These are phyloP conservation scores for Mycena galericulata DNA, from an alignment of 768 basidiomycete species.

Conservation along the genomic window DNA sequence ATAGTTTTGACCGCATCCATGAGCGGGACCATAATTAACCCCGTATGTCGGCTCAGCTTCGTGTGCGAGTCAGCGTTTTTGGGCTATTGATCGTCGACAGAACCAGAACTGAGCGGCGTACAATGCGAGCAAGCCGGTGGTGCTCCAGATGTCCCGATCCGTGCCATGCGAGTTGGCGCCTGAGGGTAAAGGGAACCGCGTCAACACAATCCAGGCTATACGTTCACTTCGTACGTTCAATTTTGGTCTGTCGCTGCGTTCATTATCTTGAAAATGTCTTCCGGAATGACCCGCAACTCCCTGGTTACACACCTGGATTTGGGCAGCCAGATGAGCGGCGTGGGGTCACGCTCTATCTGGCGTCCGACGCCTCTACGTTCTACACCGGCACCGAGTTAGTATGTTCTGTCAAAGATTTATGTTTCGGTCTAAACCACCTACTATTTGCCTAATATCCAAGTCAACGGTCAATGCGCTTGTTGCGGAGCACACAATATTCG, in stretches of 20 bases:
- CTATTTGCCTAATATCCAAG: not conserved
- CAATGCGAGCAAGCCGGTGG: constrained; percentile 80
- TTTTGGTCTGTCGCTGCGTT: not conserved
- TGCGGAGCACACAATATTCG: too few species aligned
- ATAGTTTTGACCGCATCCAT: constrained; percentile 72
- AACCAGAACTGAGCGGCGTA: constrained; percentile 76
- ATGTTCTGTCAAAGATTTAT: not conserved
- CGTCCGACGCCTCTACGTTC: constrained; percentile 75
- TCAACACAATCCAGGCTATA: constrained; percentile 81
- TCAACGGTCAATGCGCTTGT: not conserved
- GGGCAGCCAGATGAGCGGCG: constrained; percentile 76
- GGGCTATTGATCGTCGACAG: constrained; percentile 44
- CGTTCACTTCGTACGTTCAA: constrained; percentile 71
- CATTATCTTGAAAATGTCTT: not conserved
- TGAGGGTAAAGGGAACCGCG: constrained; percentile 71
- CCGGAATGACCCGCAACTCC: constrained; percentile 70
- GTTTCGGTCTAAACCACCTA: not conserved
- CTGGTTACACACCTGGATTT: constrained; percentile 67
- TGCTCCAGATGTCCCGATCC: constrained; percentile 80
- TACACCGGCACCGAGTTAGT: constrained; percentile 62
- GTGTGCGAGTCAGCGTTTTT: not conserved
- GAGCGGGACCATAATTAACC: constrained; percentile 75
- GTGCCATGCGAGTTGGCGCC: constrained; percentile 81
- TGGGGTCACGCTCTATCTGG: constrained; percentile 73
- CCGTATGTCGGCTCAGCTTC: constrained; percentile 52